A percentile compares a stretch with the other conserved stretches of the same genome.
These are phyloP conservation scores for Cicer cuneatum DNA, from an alignment of 306 rosid species.

Conservation along the genomic window DNA sequence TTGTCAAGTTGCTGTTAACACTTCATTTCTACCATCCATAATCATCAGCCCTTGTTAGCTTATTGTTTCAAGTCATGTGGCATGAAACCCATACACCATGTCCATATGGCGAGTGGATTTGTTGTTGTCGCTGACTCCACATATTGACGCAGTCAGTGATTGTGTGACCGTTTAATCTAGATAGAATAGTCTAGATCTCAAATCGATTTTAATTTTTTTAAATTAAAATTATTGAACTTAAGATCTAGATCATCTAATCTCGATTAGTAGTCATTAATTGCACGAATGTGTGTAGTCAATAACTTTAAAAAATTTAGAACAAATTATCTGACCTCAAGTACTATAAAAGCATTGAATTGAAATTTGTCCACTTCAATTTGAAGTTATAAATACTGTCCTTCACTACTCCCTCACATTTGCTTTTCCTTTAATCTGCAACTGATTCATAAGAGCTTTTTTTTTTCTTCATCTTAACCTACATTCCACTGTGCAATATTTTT, in stretches of 20 bases:
- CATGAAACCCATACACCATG: background rate
- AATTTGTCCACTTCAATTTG: constrained; percentile 1
- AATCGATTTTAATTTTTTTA: too few relatives aligned
- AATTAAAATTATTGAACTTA: too few relatives aligned
- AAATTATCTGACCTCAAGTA: background rate
- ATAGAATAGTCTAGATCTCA: too few relatives aligned
- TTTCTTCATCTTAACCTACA: background rate
- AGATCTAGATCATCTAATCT: too few relatives aligned
- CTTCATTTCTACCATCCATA: background rate
- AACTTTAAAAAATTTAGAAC: too few relatives aligned
- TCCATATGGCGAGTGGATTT: background rate
- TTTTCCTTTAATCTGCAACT: background rate
- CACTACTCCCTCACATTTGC: background rate
- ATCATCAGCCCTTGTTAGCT: background rate
- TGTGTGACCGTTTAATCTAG: too few relatives aligned
- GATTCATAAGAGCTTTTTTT: background rate
- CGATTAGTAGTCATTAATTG: too few relatives aligned
- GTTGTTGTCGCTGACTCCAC: too few relatives aligned
- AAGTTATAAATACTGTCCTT: constrained; percentile 1
- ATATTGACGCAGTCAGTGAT: too few relatives aligned
- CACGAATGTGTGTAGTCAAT: too few relatives aligned
- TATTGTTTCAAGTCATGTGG: background rate
- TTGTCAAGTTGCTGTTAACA: background rate
- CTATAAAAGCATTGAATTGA: background rate
- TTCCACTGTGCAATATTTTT: background rate